Evolutionary conservation across 2,329 filamentous ascomycete genomes (phyloP), one percentile per base, ranked within the genome.

Genomic region (Sclerotinia nivalis): DNA sequence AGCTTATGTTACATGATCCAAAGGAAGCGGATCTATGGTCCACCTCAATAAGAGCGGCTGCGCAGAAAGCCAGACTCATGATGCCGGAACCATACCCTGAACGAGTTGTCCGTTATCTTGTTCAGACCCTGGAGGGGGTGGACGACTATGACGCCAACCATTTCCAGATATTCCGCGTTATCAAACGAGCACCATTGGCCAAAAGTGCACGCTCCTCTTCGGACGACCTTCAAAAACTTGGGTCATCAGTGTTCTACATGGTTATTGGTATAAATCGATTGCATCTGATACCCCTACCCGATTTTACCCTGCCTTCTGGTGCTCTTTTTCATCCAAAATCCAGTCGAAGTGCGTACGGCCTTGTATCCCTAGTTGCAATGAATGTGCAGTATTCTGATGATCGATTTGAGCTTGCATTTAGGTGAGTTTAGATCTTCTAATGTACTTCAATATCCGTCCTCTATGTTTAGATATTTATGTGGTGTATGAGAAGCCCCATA

Each of bases 251-350:
- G 34, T 91, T 87, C 78, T 91, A 91, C 76, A 83, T 92, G 72
- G 89, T 87, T 9, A 84, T 92, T 76, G 90, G 90, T 28, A 84
- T 89, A 45, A 88, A 91, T 80, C 90, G 89, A 77, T 80, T 92
- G 47, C 89, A 92, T 79, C 75, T 92, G 62, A 84, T 92, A 59
- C 88, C 89, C n/a, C 77, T 90, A 45, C 84, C 87, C 55, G 90
- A 88, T 74, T 81, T 84, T 28, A 82, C 82, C 45, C 84, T 83
- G 74, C 83, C 72, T 80, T 83, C 37, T 86, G 87, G 72, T 18
- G 72, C 72, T 28, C 66, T 76, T 9, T 65, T 74, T 22, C 86
- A 60, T 78, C 85, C 74, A 81, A 85, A 71, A 81, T 85, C 71
- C 52, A 76, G 75, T 37, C 74, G 77, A 54, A 82, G 81, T 10